These are phyloP conservation scores for Pythium biforme DNA, from an alignment of 352 stramenopile species.

Conservation along the genomic window DNA sequence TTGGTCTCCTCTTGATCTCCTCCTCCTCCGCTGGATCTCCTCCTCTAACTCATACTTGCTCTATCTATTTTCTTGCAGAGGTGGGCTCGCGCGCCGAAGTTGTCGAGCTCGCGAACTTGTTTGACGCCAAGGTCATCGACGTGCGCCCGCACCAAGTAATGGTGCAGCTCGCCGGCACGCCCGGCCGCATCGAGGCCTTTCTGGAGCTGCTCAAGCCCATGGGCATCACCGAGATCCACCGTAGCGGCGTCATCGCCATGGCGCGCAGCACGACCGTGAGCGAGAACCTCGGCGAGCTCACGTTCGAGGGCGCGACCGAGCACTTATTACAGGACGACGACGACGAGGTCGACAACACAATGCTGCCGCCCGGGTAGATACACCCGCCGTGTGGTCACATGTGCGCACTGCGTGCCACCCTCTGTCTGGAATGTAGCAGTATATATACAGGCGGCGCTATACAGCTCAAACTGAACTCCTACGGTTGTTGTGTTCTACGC, in stretches of 20 bases:
- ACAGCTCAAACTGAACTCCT: neutral
- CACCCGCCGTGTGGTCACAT: too few species aligned
- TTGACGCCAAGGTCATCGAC: constrained; percentile 86
- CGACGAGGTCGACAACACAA: constrained; percentile 64
- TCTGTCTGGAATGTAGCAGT: neutral
- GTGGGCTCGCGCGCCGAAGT: constrained; percentile 68
- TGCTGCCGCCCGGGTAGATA: constrained; percentile 64
- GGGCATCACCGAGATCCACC: constrained; percentile 83
- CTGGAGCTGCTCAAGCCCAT: constrained; percentile 79
- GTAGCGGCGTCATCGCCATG: constrained; percentile 85
- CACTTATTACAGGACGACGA: constrained; percentile 65
- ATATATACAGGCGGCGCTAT: constrained; percentile 1
- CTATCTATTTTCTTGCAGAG: constrained; percentile 33
- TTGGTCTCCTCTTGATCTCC: neutral
- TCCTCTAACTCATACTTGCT: neutral
- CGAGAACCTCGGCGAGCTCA: constrained; percentile 63
- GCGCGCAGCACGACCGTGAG: constrained; percentile 62
- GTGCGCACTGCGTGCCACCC: neutral
- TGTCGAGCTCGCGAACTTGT: constrained; percentile 78
- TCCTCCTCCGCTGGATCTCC: neutral
- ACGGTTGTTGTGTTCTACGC: too few species aligned
- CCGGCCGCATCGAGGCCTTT: constrained; percentile 77
- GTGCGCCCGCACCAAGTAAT: constrained; percentile 81
- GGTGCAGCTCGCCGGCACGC: constrained; percentile 78
- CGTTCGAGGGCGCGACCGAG: constrained; percentile 73